Percentiles rank a stretch among this genome's conserved stretches.
phyloP scores from a whole-genome alignment of 306 rosid genomes.

The Sicyos edulis region DNA sequence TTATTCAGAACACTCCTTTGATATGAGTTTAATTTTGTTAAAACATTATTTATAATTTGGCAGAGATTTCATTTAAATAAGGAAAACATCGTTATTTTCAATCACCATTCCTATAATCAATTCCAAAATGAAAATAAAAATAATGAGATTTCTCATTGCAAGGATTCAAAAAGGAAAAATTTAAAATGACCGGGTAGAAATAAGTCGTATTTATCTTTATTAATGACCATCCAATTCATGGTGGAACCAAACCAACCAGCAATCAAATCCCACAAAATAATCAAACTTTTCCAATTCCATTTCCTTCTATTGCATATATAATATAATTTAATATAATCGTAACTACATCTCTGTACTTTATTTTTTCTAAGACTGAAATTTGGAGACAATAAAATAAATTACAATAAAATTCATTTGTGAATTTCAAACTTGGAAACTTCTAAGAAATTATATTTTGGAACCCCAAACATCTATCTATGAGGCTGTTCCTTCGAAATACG shows the following conservation, averaged over 20 bases:
- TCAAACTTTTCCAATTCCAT: background rate
- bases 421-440: no score
- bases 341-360: no score
- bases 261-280: conserved; percentile 46
- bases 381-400: no score
- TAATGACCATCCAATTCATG: background rate
- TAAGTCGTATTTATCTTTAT: conserved; percentile 6
- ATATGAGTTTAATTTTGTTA: background rate
- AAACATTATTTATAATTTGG: background rate
- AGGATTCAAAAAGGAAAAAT: background rate
- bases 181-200: conserved; percentile 10
- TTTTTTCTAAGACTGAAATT: no score
- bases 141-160: background rate
- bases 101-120: background rate
- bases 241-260: conserved; percentile 17
- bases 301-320: background rate
- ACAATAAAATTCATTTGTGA: no score
- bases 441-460: no score
- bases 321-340: no score
- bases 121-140: background rate
- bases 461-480: no score
- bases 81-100: background rate
- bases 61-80: background rate
- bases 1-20: background rate
- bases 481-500: no score